Conservation (phyloP, 2,329 filamentous ascomycete genomes). For the Huntiella bhutanensis region DNA sequence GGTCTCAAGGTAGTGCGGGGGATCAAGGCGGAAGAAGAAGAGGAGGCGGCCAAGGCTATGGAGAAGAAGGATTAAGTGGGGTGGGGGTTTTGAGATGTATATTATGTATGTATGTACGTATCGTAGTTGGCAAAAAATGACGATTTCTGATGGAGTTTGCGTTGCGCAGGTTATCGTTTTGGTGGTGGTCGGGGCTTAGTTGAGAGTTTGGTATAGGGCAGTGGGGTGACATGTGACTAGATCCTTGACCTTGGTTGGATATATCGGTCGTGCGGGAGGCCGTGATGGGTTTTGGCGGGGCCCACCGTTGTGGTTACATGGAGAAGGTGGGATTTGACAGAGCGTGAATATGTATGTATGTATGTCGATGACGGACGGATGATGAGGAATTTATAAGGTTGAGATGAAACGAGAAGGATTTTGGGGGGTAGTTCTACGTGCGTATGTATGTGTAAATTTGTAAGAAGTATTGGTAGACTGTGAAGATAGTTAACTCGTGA, state of each 20-base stretch:
- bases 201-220: not conserved
- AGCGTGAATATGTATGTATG: too few relatives aligned
- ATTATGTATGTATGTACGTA: not conserved
- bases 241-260: not conserved
- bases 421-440: too few relatives aligned
- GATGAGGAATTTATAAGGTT: too few relatives aligned
- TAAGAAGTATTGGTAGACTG: too few relatives aligned
- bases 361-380: too few relatives aligned
- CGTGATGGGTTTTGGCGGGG: not conserved
- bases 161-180: not conserved
- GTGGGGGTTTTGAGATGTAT: not conserved
- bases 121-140: not conserved
- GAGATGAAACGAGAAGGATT: too few relatives aligned
- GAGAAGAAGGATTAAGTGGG: conserved; percentile 1
- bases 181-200: not conserved
- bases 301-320: too few relatives aligned
- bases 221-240: not conserved
- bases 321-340: too few relatives aligned
- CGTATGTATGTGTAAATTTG: too few relatives aligned
- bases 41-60: not conserved
- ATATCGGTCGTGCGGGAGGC: not conserved
- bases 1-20: conserved; percentile 28
- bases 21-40: conserved; percentile 20
- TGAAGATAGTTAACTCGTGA: too few relatives aligned
- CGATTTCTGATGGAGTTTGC: too few relatives aligned